Conservation (phyloP, 23 red algal genomes). For the Gracilaria domingensis region DNA sequence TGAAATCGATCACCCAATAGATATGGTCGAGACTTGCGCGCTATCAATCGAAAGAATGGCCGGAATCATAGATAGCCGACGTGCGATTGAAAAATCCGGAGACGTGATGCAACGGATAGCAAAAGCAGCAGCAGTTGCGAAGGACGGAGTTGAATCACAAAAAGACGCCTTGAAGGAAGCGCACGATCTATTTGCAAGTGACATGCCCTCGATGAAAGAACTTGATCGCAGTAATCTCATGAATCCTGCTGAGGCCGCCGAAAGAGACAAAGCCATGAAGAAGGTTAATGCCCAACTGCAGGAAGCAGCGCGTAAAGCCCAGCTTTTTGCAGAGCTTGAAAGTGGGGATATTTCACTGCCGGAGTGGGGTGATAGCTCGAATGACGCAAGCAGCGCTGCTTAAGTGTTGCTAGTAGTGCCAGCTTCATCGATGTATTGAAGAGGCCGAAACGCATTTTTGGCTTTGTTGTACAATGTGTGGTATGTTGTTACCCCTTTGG, state of each 20-base stretch:
- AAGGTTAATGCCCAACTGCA: conserved; percentile 1
- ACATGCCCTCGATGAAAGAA: neutral
- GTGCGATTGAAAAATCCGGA: conserved; percentile 44
- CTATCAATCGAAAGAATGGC: conserved; percentile 54
- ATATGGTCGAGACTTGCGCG: conserved; percentile 38
- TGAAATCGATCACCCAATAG: conserved; percentile 43
- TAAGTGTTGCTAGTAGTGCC: neutral
- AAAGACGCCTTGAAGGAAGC: neutral
- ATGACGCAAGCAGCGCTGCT: neutral
- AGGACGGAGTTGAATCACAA: neutral
- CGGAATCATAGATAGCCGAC: conserved; percentile 47
- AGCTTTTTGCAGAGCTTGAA: conserved; percentile 11
- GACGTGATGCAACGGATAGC: conserved; percentile 19
- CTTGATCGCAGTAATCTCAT: conserved; percentile 9
- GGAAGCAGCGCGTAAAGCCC: neutral
- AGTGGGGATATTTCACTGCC: neutral
- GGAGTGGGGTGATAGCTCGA: neutral
- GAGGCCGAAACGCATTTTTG: no score
- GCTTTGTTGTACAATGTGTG: no score
- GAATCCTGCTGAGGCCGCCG: conserved; percentile 27
- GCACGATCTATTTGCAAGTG: neutral
- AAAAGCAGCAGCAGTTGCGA: neutral
- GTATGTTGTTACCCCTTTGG: no score
- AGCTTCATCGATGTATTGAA: neutral
- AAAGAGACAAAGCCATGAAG: conserved; percentile 26